Conservation (phyloP, 148 eudicot genomes). For the Polygonum aviculare region DNA sequence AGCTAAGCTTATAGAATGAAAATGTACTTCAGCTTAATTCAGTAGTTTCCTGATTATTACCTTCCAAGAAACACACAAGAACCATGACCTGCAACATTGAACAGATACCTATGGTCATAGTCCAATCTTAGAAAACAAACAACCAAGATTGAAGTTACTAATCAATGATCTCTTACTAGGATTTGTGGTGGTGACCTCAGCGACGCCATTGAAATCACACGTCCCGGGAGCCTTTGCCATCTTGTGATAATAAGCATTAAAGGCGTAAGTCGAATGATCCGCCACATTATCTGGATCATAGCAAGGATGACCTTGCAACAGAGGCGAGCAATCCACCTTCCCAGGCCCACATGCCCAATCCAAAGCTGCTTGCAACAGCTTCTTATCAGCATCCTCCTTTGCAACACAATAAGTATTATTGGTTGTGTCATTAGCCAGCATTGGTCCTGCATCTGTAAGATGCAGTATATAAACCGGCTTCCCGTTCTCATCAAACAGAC, state of each 20-base stretch:
- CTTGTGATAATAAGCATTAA: slow-evolving; percentile 70
- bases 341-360: slow-evolving; percentile 99
- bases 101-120: neutral
- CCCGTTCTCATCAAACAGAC: slow-evolving; percentile 69
- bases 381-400: slow-evolving; percentile 57
- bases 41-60: slow-evolving; percentile 24
- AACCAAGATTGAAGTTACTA: neutral
- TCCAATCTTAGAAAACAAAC: neutral
- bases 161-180: slow-evolving; percentile 50
- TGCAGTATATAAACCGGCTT: slow-evolving; percentile 59
- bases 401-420: slow-evolving; percentile 84
- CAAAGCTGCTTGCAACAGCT: slow-evolving; percentile 84
- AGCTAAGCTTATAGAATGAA: neutral
- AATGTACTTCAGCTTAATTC: neutral
- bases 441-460: slow-evolving; percentile 69
- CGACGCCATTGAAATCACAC: slow-evolving; percentile 89
- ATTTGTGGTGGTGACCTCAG: slow-evolving; percentile 60
- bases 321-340: slow-evolving; percentile 67
- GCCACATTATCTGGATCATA: slow-evolving; percentile 76
- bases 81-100: slow-evolving; percentile 64
- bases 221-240: slow-evolving; percentile 85
- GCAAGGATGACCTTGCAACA: slow-evolving; percentile 68
- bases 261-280: slow-evolving; percentile 75
- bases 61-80: slow-evolving; percentile 83
- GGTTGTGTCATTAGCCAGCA: slow-evolving; percentile 77